These are phyloP conservation scores for Cyclostephanos tholiformis DNA, from an alignment of 108 stramenopile species.

Conservation along the genomic window DNA sequence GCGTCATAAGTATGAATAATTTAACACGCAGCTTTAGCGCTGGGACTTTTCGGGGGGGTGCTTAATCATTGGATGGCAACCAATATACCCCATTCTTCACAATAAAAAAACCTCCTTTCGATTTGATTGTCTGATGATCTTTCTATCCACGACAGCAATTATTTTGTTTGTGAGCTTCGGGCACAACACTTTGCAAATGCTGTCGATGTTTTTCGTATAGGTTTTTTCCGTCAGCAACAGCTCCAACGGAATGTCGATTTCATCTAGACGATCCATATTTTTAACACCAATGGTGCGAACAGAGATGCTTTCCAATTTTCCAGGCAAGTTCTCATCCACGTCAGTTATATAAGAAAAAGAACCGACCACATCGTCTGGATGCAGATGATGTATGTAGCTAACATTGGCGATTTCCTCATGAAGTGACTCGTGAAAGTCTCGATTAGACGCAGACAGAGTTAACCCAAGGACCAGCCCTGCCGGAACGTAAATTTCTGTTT, in stretches of 20 bases:
- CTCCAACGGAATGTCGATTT: constrained; percentile 74
- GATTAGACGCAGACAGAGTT: constrained; percentile 58
- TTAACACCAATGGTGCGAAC: constrained; percentile 87
- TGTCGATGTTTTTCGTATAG: constrained; percentile 69
- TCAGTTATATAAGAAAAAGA: constrained; percentile 60
- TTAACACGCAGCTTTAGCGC: no score
- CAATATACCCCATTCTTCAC: constrained; percentile 17
- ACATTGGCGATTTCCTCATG: constrained; percentile 82
- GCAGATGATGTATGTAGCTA: constrained; percentile 74
- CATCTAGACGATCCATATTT: constrained; percentile 60
- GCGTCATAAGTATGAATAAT: no score
- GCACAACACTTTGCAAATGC: constrained; percentile 64
- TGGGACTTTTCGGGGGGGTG: background rate
- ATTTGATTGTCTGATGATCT: constrained; percentile 72
- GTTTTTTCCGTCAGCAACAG: constrained; percentile 55
- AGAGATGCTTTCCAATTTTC: constrained; percentile 66
- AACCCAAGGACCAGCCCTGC: constrained; percentile 85
- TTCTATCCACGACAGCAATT: constrained; percentile 72
- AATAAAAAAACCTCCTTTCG: constrained; percentile 67
- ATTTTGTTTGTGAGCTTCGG: constrained; percentile 74
- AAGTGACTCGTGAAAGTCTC: constrained; percentile 86
- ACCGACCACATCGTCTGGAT: constrained; percentile 76
- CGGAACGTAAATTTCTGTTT: constrained; percentile 72
- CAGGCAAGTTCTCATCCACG: constrained; percentile 65
- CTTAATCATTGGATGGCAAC: background rate